Evolutionary conservation across 2,329 filamentous ascomycete genomes (phyloP).

Genomic region (Xylaria sp.): DNA sequence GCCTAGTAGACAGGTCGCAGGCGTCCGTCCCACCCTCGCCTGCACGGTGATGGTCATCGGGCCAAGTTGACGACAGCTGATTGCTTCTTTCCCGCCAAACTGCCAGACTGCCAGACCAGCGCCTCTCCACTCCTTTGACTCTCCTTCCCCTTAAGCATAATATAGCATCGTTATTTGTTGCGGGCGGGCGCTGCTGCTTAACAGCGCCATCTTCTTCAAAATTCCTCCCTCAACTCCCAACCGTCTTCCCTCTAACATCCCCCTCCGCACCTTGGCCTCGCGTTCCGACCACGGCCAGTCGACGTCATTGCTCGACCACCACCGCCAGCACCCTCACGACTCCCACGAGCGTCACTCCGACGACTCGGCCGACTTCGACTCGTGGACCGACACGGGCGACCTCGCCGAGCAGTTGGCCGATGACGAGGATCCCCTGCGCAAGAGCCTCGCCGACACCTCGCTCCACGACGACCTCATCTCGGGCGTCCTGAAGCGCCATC

Average conservation of each 20-base stretch:
- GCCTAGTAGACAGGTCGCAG: constrained; percentile 9
- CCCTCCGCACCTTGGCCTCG: constrained; percentile 77
- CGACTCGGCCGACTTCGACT: constrained; percentile 71
- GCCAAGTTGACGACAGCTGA: constrained; percentile 38
- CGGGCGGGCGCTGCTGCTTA: constrained; percentile 77
- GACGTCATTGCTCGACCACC: constrained; percentile 60
- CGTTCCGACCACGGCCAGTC: constrained; percentile 55
- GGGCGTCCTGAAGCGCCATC: constrained; percentile 59
- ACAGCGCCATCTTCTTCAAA: constrained; percentile 82
- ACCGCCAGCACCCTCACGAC: constrained; percentile 53
- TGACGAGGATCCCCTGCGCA: constrained; percentile 82
- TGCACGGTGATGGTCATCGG: constrained; percentile 40
- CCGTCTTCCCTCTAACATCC: constrained; percentile 85
- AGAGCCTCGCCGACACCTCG: constrained; percentile 71
- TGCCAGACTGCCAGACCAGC: constrained; percentile 20
- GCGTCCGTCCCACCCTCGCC: constrained; percentile 35
- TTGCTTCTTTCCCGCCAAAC: constrained; percentile 35
- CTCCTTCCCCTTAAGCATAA: constrained; percentile 29
- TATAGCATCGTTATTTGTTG: constrained; percentile 52
- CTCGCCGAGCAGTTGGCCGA: constrained; percentile 90
- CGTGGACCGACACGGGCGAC: constrained; percentile 95
- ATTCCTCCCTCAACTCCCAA: constrained; percentile 80
- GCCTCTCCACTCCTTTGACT: constrained; percentile 50
- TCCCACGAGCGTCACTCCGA: constrained; percentile 59
- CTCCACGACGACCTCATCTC: constrained; percentile 71